Conservation (phyloP, 2,329 filamentous ascomycete species). For the Fusarium staphyleae region DNA sequence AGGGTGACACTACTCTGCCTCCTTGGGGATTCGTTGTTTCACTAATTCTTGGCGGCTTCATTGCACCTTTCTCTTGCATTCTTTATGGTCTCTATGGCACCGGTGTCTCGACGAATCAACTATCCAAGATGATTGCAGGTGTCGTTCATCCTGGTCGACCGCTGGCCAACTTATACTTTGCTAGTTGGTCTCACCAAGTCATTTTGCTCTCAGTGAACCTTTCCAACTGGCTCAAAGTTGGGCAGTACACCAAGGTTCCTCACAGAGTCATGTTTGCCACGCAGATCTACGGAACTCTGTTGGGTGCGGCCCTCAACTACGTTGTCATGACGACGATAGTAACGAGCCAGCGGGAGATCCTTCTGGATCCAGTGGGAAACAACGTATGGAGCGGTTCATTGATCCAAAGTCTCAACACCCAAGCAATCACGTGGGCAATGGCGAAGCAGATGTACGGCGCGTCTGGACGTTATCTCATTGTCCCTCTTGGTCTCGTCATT, state of each 20-base stretch:
- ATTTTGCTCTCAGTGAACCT: constrained; percentile 44
- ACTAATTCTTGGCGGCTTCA: constrained; percentile 45
- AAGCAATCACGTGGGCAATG: constrained; percentile 43
- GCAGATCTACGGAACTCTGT: constrained; percentile 51
- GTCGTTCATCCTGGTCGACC: constrained; percentile 52
- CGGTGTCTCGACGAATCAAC: constrained; percentile 31
- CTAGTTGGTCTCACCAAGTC: constrained; percentile 45
- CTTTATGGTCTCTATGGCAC: constrained; percentile 39
- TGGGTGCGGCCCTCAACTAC: constrained; percentile 55
- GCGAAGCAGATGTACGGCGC: constrained; percentile 51
- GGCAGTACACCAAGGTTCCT: constrained; percentile 48
- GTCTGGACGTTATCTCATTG: not conserved
- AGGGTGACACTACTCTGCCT: constrained; percentile 47
- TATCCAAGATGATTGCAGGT: constrained; percentile 54
- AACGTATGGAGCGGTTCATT: constrained; percentile 57
- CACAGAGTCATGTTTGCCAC: constrained; percentile 51
- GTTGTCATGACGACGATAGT: constrained; percentile 56
- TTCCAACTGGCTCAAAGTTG: constrained; percentile 46
- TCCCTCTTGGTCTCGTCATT: constrained; percentile 46
- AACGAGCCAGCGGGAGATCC: constrained; percentile 49
- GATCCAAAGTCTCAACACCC: constrained; percentile 55
- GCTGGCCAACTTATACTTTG: constrained; percentile 54
- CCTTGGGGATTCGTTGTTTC: constrained; percentile 48
- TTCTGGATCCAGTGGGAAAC: constrained; percentile 50
- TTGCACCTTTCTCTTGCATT: constrained; percentile 46